Conservation (phyloP, 257 asterid species). For the Fraxinus cuspidata region DNA sequence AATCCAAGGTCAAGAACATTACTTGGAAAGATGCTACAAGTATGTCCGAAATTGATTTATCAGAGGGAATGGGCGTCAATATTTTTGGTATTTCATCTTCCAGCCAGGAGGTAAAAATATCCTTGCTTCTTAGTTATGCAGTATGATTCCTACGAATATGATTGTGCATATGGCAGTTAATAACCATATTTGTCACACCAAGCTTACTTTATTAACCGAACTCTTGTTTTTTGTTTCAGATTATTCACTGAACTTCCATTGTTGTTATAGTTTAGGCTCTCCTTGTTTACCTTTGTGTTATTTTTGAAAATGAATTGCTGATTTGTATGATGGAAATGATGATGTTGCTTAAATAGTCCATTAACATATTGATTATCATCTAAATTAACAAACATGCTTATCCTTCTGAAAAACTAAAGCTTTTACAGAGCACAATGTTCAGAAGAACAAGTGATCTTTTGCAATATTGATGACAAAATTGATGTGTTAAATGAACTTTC, state of each 20-base stretch:
- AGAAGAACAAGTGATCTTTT: neutral
- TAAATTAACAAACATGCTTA: neutral
- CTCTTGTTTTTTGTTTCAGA: neutral
- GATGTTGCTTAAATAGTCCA: neutral
- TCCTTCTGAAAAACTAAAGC: neutral
- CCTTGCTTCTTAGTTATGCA: constrained; percentile 11
- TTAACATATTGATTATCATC: neutral
- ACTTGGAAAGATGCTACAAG: constrained; percentile 29
- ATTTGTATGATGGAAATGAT: neutral
- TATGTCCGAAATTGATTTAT: constrained; percentile 64
- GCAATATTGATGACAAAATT: neutral
- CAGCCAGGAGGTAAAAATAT: constrained; percentile 63
- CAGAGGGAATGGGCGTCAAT: constrained; percentile 74
- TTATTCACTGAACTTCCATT: neutral
- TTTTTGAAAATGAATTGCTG: neutral
- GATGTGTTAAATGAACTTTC: neutral
- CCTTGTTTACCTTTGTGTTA: neutral
- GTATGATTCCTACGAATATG: neutral
- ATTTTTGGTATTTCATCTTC: constrained; percentile 70
- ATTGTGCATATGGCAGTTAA: neutral
- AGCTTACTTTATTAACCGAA: neutral
- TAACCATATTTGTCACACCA: neutral
- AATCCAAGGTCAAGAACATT: constrained; percentile 33
- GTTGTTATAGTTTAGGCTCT: neutral
- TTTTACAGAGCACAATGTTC: neutral